A percentile compares a stretch with the other conserved stretches of the same genome.
Conservation (phyloP, 306 rosid genomes). For the Abrus pulchellus region DNA sequence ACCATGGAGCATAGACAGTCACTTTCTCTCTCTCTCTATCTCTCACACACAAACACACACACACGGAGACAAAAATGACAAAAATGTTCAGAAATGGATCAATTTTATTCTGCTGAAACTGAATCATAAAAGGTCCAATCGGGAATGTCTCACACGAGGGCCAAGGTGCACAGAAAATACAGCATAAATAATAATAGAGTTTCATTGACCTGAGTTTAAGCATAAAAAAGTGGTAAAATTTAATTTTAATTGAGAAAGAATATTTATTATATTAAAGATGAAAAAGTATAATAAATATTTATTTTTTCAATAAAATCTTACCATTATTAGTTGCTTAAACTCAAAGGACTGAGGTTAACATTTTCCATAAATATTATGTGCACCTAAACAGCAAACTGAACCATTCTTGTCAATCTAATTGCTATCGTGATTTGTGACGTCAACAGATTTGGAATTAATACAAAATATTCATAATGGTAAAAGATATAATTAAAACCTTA, state of each 20-base stretch:
- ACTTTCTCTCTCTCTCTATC: too few relatives aligned
- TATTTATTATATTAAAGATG: too few relatives aligned
- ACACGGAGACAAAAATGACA: not conserved
- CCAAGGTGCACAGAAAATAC: conserved; percentile 3
- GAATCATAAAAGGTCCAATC: conserved; percentile 18
- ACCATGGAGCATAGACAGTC: not conserved
- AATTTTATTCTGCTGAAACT: not conserved
- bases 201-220: too few relatives aligned
- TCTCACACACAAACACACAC: not conserved
- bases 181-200: not conserved
- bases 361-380: too few relatives aligned
- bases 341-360: too few relatives aligned
- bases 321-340: too few relatives aligned
- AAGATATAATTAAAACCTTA: not conserved
- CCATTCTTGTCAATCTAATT: not conserved
- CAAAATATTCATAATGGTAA: conserved; percentile 3
- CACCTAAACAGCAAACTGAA: not conserved
- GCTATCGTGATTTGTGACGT: not conserved
- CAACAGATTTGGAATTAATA: conserved; percentile 20
- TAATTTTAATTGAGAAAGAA: too few relatives aligned
- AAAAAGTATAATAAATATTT: too few relatives aligned
- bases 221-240: too few relatives aligned
- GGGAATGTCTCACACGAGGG: not conserved
- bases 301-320: too few relatives aligned
- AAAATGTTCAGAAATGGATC: conserved; percentile 15